Percentiles rank a stretch among this genome's conserved stretches.
phyloP scores from a whole-genome alignment of 2,329 filamentous ascomycete genomes.

The Aureobasidium sp. region DNA sequence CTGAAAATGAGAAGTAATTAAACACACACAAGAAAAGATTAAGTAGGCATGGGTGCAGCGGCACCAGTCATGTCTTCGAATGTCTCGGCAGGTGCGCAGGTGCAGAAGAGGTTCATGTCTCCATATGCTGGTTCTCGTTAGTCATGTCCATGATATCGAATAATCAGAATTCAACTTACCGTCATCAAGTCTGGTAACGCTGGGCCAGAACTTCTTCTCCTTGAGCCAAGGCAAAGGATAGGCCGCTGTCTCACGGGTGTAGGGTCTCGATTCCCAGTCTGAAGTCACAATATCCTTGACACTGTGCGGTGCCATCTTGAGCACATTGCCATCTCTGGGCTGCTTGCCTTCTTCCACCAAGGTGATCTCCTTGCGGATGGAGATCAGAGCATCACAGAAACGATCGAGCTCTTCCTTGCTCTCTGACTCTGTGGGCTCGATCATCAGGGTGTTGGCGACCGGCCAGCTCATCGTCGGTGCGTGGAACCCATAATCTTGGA shows the following conservation, averaged over 20 bases:
- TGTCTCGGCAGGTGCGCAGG: constrained; percentile 74
- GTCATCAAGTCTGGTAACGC: constrained; percentile 79
- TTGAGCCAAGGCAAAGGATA: constrained; percentile 76
- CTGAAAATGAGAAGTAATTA: background rate
- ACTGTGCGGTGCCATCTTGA: constrained; percentile 85
- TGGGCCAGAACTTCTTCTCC: constrained; percentile 98
- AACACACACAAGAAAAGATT: background rate
- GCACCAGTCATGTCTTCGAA: constrained; percentile 31
- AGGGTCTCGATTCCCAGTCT: constrained; percentile 76
- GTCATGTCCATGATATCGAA: background rate
- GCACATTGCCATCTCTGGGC: constrained; percentile 69
- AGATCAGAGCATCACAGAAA: constrained; percentile 83
- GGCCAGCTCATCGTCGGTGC: constrained; percentile 97
- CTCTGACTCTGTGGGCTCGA: constrained; percentile 93
- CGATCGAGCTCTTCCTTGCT: constrained; percentile 87
- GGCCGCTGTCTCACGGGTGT: constrained; percentile 73
- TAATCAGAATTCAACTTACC: constrained; percentile 48
- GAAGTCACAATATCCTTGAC: constrained; percentile 68
- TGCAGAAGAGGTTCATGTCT: constrained; percentile 90
- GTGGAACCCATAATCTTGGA: constrained; percentile 97
- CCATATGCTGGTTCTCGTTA: constrained; percentile 59
- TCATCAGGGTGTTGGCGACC: constrained; percentile 92
- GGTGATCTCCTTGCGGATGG: constrained; percentile 77
- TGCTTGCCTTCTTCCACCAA: constrained; percentile 73
- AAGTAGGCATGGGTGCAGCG: constrained; percentile 23